Evolutionary conservation across 768 basidiomycete genomes (phyloP), one percentile per base, ranked within the genome.

Genomic region (Psilocybe sp.): DNA sequence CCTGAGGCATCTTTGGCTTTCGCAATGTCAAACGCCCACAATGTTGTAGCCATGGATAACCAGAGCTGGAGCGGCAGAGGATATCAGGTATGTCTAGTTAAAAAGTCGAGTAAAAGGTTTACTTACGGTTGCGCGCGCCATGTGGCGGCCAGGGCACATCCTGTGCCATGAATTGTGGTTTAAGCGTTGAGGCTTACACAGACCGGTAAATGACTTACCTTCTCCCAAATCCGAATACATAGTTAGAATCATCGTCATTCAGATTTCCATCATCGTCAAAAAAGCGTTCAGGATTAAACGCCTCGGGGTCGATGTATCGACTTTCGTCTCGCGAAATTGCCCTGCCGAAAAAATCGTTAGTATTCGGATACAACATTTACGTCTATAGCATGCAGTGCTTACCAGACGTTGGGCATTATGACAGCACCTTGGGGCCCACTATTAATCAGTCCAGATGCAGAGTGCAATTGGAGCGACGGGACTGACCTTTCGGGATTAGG

Each of bases 221-320:
- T 31, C 64, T 59, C 15, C 64, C 65, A 46, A 65, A 67, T 6
- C 65, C 65, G 52, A 64, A 67, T 1, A 52, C 49, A 37, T 58
- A 62, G 33, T 15, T 55, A 54, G 20, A 69, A 47, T 28, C 23
- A 7, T 28, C 23, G 23, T 28, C 23, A 28, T 28, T 28, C 7
- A 28, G 7, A 7, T 28, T 28, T 28, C 23, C 23, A 28, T 28
- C 23, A 3, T 28, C 7, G 7, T 28, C 23, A 7, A 28, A 28
- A 49, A 65, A 72, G 14, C 72, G 64, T 34, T 71, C 69, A 4
- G 73, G 73, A 23, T 62, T 55, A 54, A 74, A 73, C 12, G 34
- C 37, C 12, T 66, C 57, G 13, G 73, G 70, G 15, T 73, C 23
- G 4, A 28, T 28, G 23, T 28, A 28, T 28, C 23, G 23, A 28